A percentile compares a stretch with the other conserved stretches of the same genome.
Conservation (phyloP, 2,329 filamentous ascomycete species). For the Exserohilum turcica region DNA sequence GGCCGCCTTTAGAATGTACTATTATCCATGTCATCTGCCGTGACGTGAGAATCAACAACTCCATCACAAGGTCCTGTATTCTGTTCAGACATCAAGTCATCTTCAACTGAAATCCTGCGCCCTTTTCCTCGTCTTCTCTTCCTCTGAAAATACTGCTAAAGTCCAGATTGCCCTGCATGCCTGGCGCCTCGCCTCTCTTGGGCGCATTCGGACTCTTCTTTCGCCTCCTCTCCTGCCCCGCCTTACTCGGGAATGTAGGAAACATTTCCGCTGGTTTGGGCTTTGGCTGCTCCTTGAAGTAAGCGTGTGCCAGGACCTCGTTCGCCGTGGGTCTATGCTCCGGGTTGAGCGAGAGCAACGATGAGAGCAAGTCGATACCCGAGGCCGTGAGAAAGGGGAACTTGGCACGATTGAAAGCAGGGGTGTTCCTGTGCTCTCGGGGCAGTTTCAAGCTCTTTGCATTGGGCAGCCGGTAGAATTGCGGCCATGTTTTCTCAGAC, state of each 20-base stretch:
- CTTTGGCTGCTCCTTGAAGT: conserved; percentile 86
- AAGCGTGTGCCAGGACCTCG: conserved; percentile 77
- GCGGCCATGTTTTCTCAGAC: conserved; percentile 80
- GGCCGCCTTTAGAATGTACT: not conserved
- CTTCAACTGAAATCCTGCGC: conserved; percentile 53
- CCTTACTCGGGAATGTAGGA: conserved; percentile 94
- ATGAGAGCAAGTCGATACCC: conserved; percentile 71
- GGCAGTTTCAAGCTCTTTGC: conserved; percentile 75
- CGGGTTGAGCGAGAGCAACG: conserved; percentile 77
- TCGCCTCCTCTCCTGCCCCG: conserved; percentile 82
- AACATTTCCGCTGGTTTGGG: conserved; percentile 93
- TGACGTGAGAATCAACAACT: too few relatives aligned
- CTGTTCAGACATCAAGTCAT: conserved; percentile 27
- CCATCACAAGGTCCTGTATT: too few relatives aligned
- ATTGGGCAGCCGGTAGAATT: conserved; percentile 85
- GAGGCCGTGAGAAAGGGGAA: conserved; percentile 82
- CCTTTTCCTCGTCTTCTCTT: conserved; percentile 54
- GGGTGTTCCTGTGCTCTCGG: conserved; percentile 38
- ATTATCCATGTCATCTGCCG: not conserved
- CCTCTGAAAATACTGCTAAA: conserved; percentile 58
- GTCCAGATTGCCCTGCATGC: conserved; percentile 54
- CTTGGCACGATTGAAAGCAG: conserved; percentile 69
- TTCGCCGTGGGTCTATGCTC: conserved; percentile 69
- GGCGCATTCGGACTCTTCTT: conserved; percentile 82
- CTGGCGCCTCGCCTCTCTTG: conserved; percentile 66